Conservation (phyloP, 352 stramenopile genomes). For the Globisporangium apiculatum region DNA sequence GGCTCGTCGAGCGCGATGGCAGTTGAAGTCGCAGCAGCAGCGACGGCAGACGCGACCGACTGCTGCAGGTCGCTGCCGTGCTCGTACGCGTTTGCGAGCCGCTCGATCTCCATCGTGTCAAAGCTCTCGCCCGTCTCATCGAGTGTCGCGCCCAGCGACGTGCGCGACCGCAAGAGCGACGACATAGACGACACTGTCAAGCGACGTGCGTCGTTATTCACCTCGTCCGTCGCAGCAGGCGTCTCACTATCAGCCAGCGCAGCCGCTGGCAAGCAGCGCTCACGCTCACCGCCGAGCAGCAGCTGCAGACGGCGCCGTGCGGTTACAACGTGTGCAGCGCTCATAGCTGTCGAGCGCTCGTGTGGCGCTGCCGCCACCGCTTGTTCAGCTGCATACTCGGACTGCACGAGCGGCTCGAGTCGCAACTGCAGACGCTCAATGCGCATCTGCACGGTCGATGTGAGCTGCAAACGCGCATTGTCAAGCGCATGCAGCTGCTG, state of each 20-base stretch:
- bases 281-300: conserved; percentile 15
- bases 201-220: too few species aligned
- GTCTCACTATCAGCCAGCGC: too few species aligned
- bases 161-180: not conserved
- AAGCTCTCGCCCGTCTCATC: conserved; percentile 15
- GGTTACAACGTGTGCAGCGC: conserved; percentile 28
- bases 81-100: conserved; percentile 61
- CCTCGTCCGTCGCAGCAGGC: too few species aligned
- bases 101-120: conserved; percentile 39
- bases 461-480: conserved; percentile 19
- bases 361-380: conserved; percentile 11
- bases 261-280: not conserved
- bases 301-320: conserved; percentile 39
- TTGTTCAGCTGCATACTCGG: conserved; percentile 37
- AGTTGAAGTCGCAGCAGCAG: not conserved
- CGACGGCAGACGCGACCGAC: conserved; percentile 1
- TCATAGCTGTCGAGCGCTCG: conserved; percentile 28
- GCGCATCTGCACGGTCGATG: conserved; percentile 23
- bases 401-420: conserved; percentile 21
- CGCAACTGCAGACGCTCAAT: conserved; percentile 33
- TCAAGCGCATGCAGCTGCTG: conserved; percentile 18
- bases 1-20: not conserved
- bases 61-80: conserved; percentile 4
- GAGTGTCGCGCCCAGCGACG: conserved; percentile 8
- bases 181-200: not conserved